Evolutionary conservation across 371 early-diverging fungal species (phyloP), one percentile per base, ranked within the genome.

Genomic region (Apophysomyces ossiformis): DNA sequence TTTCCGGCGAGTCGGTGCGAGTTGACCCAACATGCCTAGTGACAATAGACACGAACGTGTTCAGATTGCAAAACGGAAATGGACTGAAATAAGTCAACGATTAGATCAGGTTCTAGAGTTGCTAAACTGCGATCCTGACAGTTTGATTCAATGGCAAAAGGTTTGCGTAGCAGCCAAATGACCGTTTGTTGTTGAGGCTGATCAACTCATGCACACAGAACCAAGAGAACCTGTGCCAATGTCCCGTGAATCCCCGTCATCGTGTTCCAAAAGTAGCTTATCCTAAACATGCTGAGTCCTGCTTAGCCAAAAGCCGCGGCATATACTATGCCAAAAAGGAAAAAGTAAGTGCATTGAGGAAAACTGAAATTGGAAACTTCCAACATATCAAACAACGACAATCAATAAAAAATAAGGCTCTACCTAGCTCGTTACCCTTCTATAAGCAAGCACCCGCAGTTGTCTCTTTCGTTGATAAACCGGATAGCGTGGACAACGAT

Each of bases 171-270:
- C 18, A n/a, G 21, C 21, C 9, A 21, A 7, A 21, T 50, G 46
- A 45, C 46, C 46, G 7, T 50, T 18, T 18, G 54, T n/a, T 9
- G 21, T 26, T 8, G 21, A 15, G n/a, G 13, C 41, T 41, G 41
- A 47, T 47, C n/a, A 6, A 7, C 9, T 21, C 18, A 50, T 50
- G 16, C 54, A 50, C 32, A 26, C 21, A 50, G 54, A 8, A 50
- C 26, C 54, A 50, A 50, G 21, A 21, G 7, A 18, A 18, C 16
- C 1, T 50, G 5, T 21, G 54, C 21, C 21, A 16, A 21, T 50
- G 54, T 50, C 54, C 54, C 35, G 21, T 50, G n/a, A 26, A 50
- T 32, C 54, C 54, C 11, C 54, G 35, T 21, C 54, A 50, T 50
- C 54, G 54, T 21, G 54, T 50, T 9, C 54, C 54, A 50, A 21